Percentiles rank a stretch among this genome's conserved stretches.
Evolutionary conservation across 345 rosid genomes (phyloP).

Genomic region (Gossypium thurberi): DNA sequence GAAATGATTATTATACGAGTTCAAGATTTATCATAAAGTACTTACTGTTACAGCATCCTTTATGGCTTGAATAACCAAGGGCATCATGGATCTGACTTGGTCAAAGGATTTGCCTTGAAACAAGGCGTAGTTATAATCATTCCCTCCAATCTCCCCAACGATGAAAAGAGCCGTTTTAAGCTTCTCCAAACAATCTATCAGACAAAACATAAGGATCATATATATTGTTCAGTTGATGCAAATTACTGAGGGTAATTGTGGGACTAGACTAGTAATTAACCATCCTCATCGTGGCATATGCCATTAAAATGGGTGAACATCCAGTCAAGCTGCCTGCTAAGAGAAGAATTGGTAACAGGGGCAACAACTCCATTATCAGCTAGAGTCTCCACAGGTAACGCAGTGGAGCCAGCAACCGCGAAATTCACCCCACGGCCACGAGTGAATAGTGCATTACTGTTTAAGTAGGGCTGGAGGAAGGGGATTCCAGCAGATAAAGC

Average conservation of each 20-base stretch:
- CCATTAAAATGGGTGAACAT: conserved; percentile 5
- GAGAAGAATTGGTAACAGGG: not conserved
- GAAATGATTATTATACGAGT: not conserved
- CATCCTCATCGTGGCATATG: not conserved
- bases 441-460: not conserved
- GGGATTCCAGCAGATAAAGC: conserved; percentile 8
- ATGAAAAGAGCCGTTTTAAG: conserved; percentile 9
- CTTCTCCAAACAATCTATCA: conserved; percentile 1
- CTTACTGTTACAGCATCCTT: conserved; percentile 7
- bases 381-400: not conserved
- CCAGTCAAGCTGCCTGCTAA: conserved; percentile 9
- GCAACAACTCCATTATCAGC: not conserved
- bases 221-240: not conserved
- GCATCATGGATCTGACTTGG: not conserved
- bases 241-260: not conserved
- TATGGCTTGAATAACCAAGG: conserved; percentile 5
- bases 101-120: not conserved
- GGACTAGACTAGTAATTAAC: not conserved
- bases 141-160: conserved; percentile 10
- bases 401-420: conserved; percentile 9
- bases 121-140: not conserved
- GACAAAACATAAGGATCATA: too few species aligned
- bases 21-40: not conserved
- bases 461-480: not conserved
- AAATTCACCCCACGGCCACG: conserved; percentile 7